A percentile compares a stretch with the other conserved stretches of the same genome.
Conservation (phyloP, 768 basidiomycete species). For the Russula abietina region DNA sequence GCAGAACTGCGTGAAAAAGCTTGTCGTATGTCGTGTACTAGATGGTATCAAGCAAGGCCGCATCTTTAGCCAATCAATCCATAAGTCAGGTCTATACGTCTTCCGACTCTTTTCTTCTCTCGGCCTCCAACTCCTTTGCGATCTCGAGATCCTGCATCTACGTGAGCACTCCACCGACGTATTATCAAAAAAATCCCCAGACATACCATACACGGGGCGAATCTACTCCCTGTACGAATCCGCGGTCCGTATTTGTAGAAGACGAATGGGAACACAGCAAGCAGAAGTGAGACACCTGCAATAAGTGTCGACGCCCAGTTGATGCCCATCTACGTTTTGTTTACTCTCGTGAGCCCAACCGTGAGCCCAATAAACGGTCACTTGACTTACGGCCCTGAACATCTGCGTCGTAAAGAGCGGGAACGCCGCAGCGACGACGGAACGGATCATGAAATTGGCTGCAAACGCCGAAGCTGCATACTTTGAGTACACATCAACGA, state of each 20-base stretch:
- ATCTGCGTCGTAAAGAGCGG: constrained; percentile 63
- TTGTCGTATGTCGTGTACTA: too few relatives aligned
- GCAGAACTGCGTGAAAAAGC: not conserved
- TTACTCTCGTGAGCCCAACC: not conserved
- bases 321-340: not conserved
- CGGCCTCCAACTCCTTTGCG: not conserved
- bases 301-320: not conserved
- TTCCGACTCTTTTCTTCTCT: not conserved
- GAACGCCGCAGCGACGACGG: constrained; percentile 51
- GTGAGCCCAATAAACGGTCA: constrained; percentile 21
- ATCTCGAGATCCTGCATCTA: not conserved
- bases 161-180: not conserved
- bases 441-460: constrained; percentile 54
- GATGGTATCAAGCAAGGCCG: not conserved
- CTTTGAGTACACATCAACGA: constrained; percentile 48
- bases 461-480: constrained; percentile 55
- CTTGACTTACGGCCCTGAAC: constrained; percentile 37
- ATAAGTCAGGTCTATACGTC: not conserved
- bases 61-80: not conserved
- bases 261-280: not conserved
- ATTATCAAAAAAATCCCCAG: not conserved
- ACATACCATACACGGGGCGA: not conserved
- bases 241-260: not conserved
- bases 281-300: not conserved
- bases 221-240: not conserved